A percentile compares a stretch with the other conserved stretches of the same genome.
These are phyloP conservation scores for Staphylotrichum longicolle DNA, from an alignment of 495 filamentous ascomycete species.

Conservation along the genomic window DNA sequence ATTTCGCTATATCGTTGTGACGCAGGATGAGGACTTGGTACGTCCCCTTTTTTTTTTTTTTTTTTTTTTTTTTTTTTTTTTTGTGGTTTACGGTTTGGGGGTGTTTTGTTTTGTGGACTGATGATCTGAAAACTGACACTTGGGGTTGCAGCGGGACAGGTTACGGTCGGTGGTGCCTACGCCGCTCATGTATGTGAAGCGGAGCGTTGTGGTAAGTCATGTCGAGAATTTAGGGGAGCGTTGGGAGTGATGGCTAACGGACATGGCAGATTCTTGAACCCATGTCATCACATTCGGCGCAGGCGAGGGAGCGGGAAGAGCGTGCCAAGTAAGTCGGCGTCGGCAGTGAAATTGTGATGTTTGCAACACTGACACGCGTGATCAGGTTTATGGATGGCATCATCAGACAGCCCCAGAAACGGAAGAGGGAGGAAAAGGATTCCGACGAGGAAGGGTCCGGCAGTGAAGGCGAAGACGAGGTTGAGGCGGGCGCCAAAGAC, in stretches of 20 bases:
- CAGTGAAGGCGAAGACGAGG: slow-evolving; percentile 22
- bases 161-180: slow-evolving; percentile 36
- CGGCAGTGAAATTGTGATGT: too few relatives aligned
- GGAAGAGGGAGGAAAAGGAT: slow-evolving; percentile 55
- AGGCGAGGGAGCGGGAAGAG: slow-evolving; percentile 66
- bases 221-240: neutral
- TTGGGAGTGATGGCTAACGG: neutral
- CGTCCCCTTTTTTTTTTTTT: slow-evolving; percentile 1
- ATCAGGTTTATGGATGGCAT: slow-evolving; percentile 34
- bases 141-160: slow-evolving; percentile 25
- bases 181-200: slow-evolving; percentile 71
- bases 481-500: slow-evolving; percentile 26
- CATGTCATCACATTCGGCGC: slow-evolving; percentile 64
- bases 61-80: neutral
- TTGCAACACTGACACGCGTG: slow-evolving; percentile 12
- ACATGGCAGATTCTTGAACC: slow-evolving; percentile 61
- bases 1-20: slow-evolving; percentile 89
- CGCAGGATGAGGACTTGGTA: slow-evolving; percentile 54
- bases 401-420: slow-evolving; percentile 37
- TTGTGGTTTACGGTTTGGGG: neutral
- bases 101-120: too few relatives aligned
- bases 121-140: slow-evolving; percentile 5
- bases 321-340: slow-evolving; percentile 63
- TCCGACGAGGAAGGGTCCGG: slow-evolving; percentile 29
- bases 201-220: slow-evolving; percentile 72